Percentiles rank a stretch among this genome's conserved stretches.
phyloP scores from a whole-genome alignment of 2,329 filamentous ascomycete species.

The Pseudopyrenochaeta lycopersici region DNA sequence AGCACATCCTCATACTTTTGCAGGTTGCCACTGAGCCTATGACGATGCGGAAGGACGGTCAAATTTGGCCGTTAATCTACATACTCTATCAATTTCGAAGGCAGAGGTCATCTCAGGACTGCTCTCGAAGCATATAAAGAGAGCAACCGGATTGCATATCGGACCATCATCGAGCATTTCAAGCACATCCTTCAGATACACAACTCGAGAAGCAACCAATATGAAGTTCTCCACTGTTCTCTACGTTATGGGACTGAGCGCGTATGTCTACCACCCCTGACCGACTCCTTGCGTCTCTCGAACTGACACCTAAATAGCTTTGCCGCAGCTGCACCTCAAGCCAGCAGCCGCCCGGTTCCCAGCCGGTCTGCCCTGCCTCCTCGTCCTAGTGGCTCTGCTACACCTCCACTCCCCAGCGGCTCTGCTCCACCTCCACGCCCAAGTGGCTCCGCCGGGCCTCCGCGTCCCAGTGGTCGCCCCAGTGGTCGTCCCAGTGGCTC shows the following conservation, averaged over 20 bases:
- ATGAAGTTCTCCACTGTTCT: slow-evolving; percentile 39
- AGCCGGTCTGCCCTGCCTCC: slow-evolving; percentile 7
- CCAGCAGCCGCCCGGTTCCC: slow-evolving; percentile 14
- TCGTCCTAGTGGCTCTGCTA: slow-evolving; percentile 1
- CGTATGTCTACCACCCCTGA: slow-evolving; percentile 14
- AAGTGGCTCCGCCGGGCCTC: slow-evolving; percentile 2
- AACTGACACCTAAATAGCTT: slow-evolving; percentile 22
- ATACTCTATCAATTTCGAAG: background rate
- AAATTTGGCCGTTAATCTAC: slow-evolving; percentile 7
- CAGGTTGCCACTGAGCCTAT: background rate
- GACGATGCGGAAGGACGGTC: background rate
- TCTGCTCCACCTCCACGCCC: slow-evolving; percentile 1
- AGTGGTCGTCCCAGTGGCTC: background rate
- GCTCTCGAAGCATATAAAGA: slow-evolving; percentile 22
- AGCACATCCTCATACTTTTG: background rate
- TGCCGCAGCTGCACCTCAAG: slow-evolving; percentile 24
- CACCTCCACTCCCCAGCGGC: slow-evolving; percentile 1
- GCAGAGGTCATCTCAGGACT: background rate
- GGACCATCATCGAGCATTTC: slow-evolving; percentile 9
- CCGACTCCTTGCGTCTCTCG: background rate
- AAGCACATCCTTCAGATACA: slow-evolving; percentile 8
- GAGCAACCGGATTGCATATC: background rate
- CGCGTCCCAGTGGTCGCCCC: slow-evolving; percentile 5
- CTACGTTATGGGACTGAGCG: slow-evolving; percentile 26
- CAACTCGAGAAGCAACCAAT: slow-evolving; percentile 12